phyloP scores from a whole-genome alignment of 2,329 filamentous ascomycete genomes.

The Paradendryphiella salina region DNA sequence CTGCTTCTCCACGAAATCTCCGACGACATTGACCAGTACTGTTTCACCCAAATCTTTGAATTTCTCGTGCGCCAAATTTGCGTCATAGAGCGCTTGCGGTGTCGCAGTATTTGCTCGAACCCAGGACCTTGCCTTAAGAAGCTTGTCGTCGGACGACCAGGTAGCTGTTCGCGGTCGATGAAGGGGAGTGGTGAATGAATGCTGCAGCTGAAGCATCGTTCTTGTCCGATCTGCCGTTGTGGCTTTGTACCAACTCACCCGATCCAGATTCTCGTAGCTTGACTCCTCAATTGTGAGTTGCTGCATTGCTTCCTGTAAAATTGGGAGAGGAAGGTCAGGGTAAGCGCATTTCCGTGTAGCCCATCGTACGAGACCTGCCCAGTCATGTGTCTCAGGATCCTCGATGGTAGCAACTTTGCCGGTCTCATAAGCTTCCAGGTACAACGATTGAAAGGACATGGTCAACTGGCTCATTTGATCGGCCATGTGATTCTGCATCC shows the following conservation, averaged over 20 bases:
- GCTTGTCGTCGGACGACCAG: slow-evolving; percentile 11
- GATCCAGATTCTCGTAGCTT: slow-evolving; percentile 31
- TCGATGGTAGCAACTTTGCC: slow-evolving; percentile 64
- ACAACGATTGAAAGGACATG: slow-evolving; percentile 66
- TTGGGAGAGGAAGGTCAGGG: slow-evolving; percentile 32
- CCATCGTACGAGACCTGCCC: slow-evolving; percentile 69
- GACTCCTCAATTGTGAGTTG: slow-evolving; percentile 35
- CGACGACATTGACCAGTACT: slow-evolving; percentile 54
- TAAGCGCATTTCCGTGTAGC: slow-evolving; percentile 54
- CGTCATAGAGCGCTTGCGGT: slow-evolving; percentile 47
- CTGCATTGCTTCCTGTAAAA: slow-evolving; percentile 23
- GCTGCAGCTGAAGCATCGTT: slow-evolving; percentile 30
- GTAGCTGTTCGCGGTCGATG: slow-evolving; percentile 12
- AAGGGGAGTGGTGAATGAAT: slow-evolving; percentile 31
- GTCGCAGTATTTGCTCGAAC: slow-evolving; percentile 52
- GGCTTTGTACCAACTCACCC: slow-evolving; percentile 33
- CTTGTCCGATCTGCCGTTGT: slow-evolving; percentile 30
- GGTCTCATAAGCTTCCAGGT: slow-evolving; percentile 67
- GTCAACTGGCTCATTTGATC: slow-evolving; percentile 61
- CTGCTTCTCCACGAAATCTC: slow-evolving; percentile 56
- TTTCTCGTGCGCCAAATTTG: slow-evolving; percentile 47
- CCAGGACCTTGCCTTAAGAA: slow-evolving; percentile 49
- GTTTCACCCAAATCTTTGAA: slow-evolving; percentile 41
- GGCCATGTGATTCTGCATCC: slow-evolving; percentile 39
- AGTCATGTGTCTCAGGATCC: slow-evolving; percentile 67